A percentile compares a stretch with the other conserved stretches of the same genome.
These are phyloP conservation scores for Neofusicoccum parvum DNA, from an alignment of 2,329 filamentous ascomycete genomes.

Conservation along the genomic window DNA sequence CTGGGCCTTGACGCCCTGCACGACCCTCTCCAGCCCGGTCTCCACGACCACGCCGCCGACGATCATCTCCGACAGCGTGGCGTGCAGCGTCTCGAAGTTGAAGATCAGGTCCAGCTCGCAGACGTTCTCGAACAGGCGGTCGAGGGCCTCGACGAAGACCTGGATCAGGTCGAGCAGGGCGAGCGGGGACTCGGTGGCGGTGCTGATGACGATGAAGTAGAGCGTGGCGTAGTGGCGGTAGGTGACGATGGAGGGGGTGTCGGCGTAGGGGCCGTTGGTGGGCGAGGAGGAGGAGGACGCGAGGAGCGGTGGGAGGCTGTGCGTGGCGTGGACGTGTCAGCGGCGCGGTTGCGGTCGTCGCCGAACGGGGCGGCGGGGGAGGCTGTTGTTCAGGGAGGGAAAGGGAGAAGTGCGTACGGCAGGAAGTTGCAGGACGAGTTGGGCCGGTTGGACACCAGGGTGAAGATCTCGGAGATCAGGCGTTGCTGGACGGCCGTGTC, in stretches of 20 bases:
- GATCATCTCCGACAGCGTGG: constrained; percentile 89
- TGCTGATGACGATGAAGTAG: constrained; percentile 98
- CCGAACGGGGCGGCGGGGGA: constrained; percentile 4
- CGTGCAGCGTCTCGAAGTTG: constrained; percentile 96
- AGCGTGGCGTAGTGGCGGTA: constrained; percentile 98
- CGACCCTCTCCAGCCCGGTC: constrained; percentile 84
- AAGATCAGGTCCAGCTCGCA: constrained; percentile 98
- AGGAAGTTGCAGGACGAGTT: constrained; percentile 97
- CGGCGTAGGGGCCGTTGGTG: constrained; percentile 67
- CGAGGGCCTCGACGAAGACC: constrained; percentile 94
- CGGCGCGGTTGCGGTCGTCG: background rate
- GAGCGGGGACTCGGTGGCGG: constrained; percentile 91
- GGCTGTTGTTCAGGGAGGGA: background rate
- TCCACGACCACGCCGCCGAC: constrained; percentile 94
- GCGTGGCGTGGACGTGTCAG: constrained; percentile 63
- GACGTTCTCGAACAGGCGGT: constrained; percentile 95
- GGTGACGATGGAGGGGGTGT: constrained; percentile 91
- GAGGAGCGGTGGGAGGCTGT: constrained; percentile 66
- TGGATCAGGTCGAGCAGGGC: constrained; percentile 96
- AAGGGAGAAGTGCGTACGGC: constrained; percentile 53
- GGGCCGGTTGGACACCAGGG: constrained; percentile 87
- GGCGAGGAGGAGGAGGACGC: constrained; percentile 41
- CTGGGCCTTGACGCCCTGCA: constrained; percentile 76
- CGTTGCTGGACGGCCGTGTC: constrained; percentile 97
- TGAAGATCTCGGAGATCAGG: constrained; percentile 95